Evolutionary conservation across 371 early-diverging fungal species (phyloP).

Genomic region (Zancudomyces culisetae): DNA sequence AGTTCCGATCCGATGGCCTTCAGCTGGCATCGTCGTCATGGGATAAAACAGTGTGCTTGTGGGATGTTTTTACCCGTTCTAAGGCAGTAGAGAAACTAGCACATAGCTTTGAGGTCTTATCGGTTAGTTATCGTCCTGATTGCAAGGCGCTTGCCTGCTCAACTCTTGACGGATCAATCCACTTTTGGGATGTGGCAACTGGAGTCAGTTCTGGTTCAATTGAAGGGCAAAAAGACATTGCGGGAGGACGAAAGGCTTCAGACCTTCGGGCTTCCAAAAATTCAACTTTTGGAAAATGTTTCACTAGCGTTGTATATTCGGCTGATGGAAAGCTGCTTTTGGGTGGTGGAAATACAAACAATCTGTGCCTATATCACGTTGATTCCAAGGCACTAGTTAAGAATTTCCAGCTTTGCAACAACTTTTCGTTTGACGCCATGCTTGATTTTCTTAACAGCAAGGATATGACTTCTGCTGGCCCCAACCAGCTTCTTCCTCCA

Average conservation of each 20-base stretch:
- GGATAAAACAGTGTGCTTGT: constrained; percentile 82
- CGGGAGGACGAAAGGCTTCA: constrained; percentile 57
- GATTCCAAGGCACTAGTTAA: constrained; percentile 51
- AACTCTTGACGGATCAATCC: constrained; percentile 80
- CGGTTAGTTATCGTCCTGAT: constrained; percentile 78
- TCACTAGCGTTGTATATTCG: constrained; percentile 82
- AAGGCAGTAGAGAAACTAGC: constrained; percentile 59
- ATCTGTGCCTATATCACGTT: constrained; percentile 87
- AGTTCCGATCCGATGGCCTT: constrained; percentile 64
- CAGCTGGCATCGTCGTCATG: constrained; percentile 74
- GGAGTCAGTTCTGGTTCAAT: constrained; percentile 49
- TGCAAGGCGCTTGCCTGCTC: constrained; percentile 68
- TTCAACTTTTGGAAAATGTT: constrained; percentile 61
- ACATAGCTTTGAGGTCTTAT: constrained; percentile 69
- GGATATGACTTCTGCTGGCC: constrained; percentile 87
- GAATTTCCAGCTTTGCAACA: constrained; percentile 76
- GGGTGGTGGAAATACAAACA: constrained; percentile 86
- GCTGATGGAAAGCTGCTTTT: constrained; percentile 80
- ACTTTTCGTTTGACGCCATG: constrained; percentile 82
- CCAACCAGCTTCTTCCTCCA: constrained; percentile 68
- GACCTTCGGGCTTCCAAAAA: constrained; percentile 73
- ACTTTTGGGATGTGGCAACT: constrained; percentile 71
- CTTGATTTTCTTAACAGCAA: constrained; percentile 71
- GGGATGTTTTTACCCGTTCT: constrained; percentile 84
- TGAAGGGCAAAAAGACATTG: constrained; percentile 84